Percentiles rank a stretch among this genome's conserved stretches.
These are phyloP conservation scores for Aschersonia sp. DNA, from an alignment of 2,329 filamentous ascomycete species.

Conservation along the genomic window DNA sequence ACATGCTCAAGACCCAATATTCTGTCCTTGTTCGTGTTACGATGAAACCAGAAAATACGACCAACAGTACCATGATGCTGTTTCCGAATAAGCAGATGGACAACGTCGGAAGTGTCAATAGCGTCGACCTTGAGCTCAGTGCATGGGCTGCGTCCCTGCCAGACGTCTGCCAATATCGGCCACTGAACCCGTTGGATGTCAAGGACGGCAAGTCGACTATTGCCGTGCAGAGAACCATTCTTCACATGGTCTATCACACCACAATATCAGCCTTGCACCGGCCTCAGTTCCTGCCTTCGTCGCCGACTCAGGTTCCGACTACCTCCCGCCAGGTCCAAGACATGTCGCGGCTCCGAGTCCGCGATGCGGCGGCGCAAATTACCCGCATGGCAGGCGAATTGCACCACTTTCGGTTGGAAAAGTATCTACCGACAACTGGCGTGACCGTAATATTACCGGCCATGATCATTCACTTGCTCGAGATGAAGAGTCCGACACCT, in stretches of 20 bases:
- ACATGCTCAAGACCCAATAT: conserved; percentile 82
- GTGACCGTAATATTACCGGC: conserved; percentile 84
- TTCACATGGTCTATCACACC: conserved; percentile 90
- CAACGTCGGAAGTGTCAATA: conserved; percentile 65
- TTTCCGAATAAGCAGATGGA: conserved; percentile 77
- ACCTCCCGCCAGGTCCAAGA: conserved; percentile 61
- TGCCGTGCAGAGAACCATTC: conserved; percentile 63
- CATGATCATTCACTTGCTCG: conserved; percentile 84
- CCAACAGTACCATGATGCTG: conserved; percentile 71
- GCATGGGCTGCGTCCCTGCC: conserved; percentile 65
- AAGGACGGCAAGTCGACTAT: conserved; percentile 45
- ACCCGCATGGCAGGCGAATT: conserved; percentile 71
- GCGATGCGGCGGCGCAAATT: conserved; percentile 71
- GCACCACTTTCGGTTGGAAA: conserved; percentile 57
- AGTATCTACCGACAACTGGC: conserved; percentile 73
- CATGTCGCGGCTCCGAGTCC: conserved; percentile 67
- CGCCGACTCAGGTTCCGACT: conserved; percentile 36
- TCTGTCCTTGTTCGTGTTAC: conserved; percentile 79
- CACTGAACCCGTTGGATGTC: conserved; percentile 37
- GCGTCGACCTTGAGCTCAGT: conserved; percentile 65
- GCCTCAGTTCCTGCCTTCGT: conserved; percentile 74
- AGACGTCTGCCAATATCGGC: conserved; percentile 52
- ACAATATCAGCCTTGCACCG: conserved; percentile 83
- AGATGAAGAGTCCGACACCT: conserved; percentile 72
- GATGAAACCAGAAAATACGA: conserved; percentile 61